Conservation (phyloP, 192 early-diverging fungal genomes). For the Lobosporangium transversale region DNA sequence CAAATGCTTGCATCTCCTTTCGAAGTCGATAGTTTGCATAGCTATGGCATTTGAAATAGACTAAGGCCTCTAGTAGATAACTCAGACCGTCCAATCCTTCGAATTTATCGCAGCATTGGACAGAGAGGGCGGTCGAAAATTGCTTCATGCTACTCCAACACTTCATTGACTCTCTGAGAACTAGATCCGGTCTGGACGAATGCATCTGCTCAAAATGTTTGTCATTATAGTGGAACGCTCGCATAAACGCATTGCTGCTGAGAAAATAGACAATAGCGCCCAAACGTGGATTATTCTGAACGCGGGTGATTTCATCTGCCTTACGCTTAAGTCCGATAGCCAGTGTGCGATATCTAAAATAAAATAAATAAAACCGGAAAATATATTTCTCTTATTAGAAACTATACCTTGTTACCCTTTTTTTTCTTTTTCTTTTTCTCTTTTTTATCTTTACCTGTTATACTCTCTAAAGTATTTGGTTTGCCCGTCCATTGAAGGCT, state of each 20-base stretch:
- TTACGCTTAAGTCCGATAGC: slow-evolving; percentile 22
- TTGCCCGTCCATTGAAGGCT: not conserved
- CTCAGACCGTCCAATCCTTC: slow-evolving; percentile 16
- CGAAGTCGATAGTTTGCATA: slow-evolving; percentile 17
- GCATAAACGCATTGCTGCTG: slow-evolving; percentile 15
- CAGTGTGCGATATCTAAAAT: slow-evolving; percentile 5
- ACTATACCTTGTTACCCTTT: no score
- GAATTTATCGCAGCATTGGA: slow-evolving; percentile 18
- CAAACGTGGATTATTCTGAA: slow-evolving; percentile 14
- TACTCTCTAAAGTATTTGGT: slow-evolving; percentile 16
- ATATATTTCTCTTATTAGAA: no score
- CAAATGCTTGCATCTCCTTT: slow-evolving; percentile 11
- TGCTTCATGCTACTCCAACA: slow-evolving; percentile 25
- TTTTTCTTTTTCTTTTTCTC: not conserved
- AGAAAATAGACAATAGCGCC: slow-evolving; percentile 24
- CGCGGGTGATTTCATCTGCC: slow-evolving; percentile 17
- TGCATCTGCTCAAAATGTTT: slow-evolving; percentile 9
- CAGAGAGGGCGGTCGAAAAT: slow-evolving; percentile 14
- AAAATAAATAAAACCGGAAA: not conserved
- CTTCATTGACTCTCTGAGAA: slow-evolving; percentile 15
- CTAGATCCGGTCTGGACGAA: slow-evolving; percentile 3
- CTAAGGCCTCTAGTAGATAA: slow-evolving; percentile 16
- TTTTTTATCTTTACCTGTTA: not conserved
- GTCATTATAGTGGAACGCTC: slow-evolving; percentile 23
- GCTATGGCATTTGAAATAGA: slow-evolving; percentile 23